Evolutionary conservation across 768 basidiomycete species (phyloP).

Genomic region (Phanerochaete carnosa): DNA sequence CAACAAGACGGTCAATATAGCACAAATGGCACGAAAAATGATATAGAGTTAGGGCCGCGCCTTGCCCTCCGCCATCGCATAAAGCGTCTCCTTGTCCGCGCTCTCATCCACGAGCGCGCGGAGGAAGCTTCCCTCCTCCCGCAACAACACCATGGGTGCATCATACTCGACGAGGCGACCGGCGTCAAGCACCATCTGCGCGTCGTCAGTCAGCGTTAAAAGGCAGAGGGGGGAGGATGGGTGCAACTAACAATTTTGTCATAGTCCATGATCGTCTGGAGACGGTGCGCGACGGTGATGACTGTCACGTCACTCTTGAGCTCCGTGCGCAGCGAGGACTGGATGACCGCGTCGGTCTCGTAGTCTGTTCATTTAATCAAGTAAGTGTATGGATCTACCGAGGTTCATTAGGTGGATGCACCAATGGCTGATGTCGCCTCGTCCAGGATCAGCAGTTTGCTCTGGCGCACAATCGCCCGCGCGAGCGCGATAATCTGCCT

Average conservation of each 20-base stretch:
- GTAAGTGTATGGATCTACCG: not conserved
- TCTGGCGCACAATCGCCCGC: slow-evolving; percentile 50
- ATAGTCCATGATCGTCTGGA: slow-evolving; percentile 44
- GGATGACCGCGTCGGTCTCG: slow-evolving; percentile 49
- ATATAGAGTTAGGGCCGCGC: not conserved
- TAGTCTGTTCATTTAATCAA: slow-evolving; percentile 36
- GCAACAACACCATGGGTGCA: slow-evolving; percentile 38
- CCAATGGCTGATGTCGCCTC: slow-evolving; percentile 35
- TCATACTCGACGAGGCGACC: slow-evolving; percentile 48
- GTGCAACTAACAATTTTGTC: slow-evolving; percentile 18
- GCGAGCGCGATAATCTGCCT: slow-evolving; percentile 58
- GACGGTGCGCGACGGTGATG: slow-evolving; percentile 53
- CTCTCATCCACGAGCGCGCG: slow-evolving; percentile 38
- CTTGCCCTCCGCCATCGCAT: slow-evolving; percentile 15
- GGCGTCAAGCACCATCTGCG: slow-evolving; percentile 43
- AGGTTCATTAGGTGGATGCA: not conserved
- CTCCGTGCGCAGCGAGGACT: slow-evolving; percentile 45
- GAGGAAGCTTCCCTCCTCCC: slow-evolving; percentile 31
- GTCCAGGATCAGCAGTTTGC: slow-evolving; percentile 55
- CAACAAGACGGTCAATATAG: no score
- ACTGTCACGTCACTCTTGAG: slow-evolving; percentile 40
- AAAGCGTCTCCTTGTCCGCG: slow-evolving; percentile 34
- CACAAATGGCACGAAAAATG: no score
- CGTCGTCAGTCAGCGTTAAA: slow-evolving; percentile 20
- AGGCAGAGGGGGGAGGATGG: no score